Evolutionary conservation across 495 filamentous ascomycete species (phyloP), one percentile per base, ranked within the genome.

Genomic region (Poronia punctata): DNA sequence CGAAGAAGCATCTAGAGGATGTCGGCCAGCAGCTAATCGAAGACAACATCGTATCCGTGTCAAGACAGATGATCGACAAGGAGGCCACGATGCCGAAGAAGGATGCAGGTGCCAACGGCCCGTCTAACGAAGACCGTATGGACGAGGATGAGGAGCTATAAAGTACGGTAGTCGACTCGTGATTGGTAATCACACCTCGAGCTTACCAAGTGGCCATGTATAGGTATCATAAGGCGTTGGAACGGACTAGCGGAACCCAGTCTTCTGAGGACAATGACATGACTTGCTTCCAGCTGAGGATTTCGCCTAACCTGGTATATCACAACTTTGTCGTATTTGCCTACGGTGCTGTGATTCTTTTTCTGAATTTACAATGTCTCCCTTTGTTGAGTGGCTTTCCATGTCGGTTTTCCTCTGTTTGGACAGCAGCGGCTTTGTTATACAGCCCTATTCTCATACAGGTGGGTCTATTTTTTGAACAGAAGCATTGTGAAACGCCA

Each of bases 1-100:
- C 92, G 20, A 98, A 98, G 83, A 98, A 98, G 73, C 92, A 98
- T 61, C 71, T 98, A 56, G 92, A 96, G 64, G 87, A 94, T 53
- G 81, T 98, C 40, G 92, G 93, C 44, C 90, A 95, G 66, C 79
- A 86, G 53, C 76, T 96, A 40, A 96, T 98, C 53, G 92, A 98
- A 66, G 90, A 97, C 71, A 98, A 98, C 63, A 97, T 98, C 40
- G 92, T 98, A 4, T 84, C 87, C 5, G 88, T 96, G 4, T 89
- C 88, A 36, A 75, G 89, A 49, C 88, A 96, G 64, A 96, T 98
- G 92, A 96, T 98, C 49, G 93, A 97, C 68, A 98, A 97, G 67
- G 93, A 97, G 59, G 92, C 92, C 9, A 87, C 70, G 11, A 72
- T 73, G 55, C 68, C 72, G 4, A 70, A 67, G 54, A 78, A 75